Evolutionary conservation across 495 filamentous ascomycete genomes (phyloP).

Genomic region (Hypoxylon perforatum): DNA sequence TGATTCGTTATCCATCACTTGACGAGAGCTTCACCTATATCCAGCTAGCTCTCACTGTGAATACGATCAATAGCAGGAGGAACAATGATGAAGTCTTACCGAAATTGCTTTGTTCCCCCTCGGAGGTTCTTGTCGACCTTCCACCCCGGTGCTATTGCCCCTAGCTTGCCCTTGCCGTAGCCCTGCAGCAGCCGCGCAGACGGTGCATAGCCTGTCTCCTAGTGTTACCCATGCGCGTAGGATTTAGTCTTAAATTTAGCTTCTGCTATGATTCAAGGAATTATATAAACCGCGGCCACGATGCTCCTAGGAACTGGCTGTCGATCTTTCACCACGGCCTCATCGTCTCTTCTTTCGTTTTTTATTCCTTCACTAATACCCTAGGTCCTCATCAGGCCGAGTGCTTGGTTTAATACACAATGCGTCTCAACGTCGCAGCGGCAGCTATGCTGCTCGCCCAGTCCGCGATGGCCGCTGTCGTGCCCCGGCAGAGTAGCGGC

Average conservation of each 20-base stretch:
- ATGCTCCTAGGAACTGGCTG: not conserved
- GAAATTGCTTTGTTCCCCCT: not conserved
- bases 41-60: not conserved
- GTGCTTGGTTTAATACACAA: constrained; percentile 10
- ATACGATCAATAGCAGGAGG: not conserved
- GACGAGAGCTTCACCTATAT: not conserved
- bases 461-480: constrained; percentile 29
- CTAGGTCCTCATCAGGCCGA: not conserved
- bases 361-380: not conserved
- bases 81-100: constrained; percentile 5
- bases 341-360: constrained; percentile 6
- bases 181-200: constrained; percentile 9
- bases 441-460: constrained; percentile 31
- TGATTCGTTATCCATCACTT: not conserved
- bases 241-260: constrained; percentile 27
- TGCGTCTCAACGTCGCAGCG: constrained; percentile 28
- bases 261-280: not conserved
- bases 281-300: not conserved
- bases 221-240: constrained; percentile 19
- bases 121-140: not conserved
- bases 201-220: constrained; percentile 16
- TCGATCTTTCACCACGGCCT: constrained; percentile 19
- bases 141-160: constrained; percentile 18
- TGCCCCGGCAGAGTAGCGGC: constrained; percentile 22
- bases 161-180: not conserved